Percentiles rank a stretch among this genome's conserved stretches.
These are phyloP conservation scores for Smallanthus sonchifolius DNA, from an alignment of 129 eudicot genomes.

Conservation along the genomic window DNA sequence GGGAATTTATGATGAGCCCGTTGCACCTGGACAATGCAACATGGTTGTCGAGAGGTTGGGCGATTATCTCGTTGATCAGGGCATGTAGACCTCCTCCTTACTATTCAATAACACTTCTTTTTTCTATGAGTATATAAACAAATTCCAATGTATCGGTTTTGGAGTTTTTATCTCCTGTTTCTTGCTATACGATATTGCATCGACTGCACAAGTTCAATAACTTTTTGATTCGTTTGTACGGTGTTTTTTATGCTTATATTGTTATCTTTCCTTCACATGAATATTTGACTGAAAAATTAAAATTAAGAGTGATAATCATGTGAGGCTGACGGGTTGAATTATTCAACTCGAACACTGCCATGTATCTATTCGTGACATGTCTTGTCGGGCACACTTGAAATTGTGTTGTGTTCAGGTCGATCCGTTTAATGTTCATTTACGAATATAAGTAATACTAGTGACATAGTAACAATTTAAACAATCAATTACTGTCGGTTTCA, in stretches of 20 bases:
- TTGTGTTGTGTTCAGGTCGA: too few relatives aligned
- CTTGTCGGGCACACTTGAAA: too few relatives aligned
- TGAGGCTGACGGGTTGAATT: too few relatives aligned
- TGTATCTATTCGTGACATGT: too few relatives aligned
- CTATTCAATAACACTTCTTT: conserved; percentile 2
- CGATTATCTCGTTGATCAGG: conserved; percentile 73
- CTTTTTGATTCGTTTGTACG: not conserved
- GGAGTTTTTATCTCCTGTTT: conserved; percentile 25
- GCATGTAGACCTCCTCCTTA: conserved; percentile 30
- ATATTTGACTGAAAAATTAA: not conserved
- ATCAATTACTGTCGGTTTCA: too few relatives aligned
- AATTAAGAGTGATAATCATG: not conserved
- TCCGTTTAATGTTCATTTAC: too few relatives aligned
- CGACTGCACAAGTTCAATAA: conserved; percentile 13
- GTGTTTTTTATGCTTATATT: not conserved
- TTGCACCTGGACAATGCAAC: conserved; percentile 85
- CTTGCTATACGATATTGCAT: conserved; percentile 9
- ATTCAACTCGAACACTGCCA: too few relatives aligned
- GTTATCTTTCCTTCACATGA: not conserved
- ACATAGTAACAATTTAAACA: too few relatives aligned
- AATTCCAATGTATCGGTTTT: conserved; percentile 3
- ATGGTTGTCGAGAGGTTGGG: conserved; percentile 84
- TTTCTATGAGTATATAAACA: conserved; percentile 11
- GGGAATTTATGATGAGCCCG: conserved; percentile 74
- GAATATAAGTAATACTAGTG: too few relatives aligned